Evolutionary conservation across 805 yeast species (phyloP).

Genomic region (Metschnikowia peoriensis): DNA sequence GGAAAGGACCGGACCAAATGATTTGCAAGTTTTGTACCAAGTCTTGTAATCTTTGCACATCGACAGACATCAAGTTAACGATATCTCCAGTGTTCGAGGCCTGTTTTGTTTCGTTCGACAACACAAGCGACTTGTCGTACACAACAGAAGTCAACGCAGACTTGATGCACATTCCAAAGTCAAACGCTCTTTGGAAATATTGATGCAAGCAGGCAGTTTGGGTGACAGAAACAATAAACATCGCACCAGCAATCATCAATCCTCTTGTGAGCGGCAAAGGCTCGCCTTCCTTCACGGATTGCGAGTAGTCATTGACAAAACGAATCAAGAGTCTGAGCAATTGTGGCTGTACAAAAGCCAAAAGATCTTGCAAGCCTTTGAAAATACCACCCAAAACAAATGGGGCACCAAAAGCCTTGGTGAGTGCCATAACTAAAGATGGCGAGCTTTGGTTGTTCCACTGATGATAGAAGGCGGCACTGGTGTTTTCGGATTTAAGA

Average conservation of each 20-base stretch:
- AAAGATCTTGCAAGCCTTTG: constrained; percentile 70
- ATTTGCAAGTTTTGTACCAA: constrained; percentile 74
- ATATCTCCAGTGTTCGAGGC: constrained; percentile 85
- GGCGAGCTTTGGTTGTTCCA: constrained; percentile 62
- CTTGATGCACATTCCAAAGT: constrained; percentile 73
- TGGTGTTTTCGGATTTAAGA: constrained; percentile 54
- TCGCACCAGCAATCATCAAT: constrained; percentile 66
- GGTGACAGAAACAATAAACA: constrained; percentile 74
- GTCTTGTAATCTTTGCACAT: constrained; percentile 84
- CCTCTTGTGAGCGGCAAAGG: constrained; percentile 69
- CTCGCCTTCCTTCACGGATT: constrained; percentile 32
- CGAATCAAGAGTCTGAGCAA: constrained; percentile 33
- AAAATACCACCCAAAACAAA: constrained; percentile 69
- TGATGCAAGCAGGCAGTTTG: constrained; percentile 79
- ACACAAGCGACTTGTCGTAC: constrained; percentile 63
- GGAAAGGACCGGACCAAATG: constrained; percentile 93
- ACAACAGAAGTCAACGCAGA: constrained; percentile 66
- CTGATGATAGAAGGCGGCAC: constrained; percentile 47
- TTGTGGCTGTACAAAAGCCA: constrained; percentile 44
- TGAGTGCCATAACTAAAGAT: constrained; percentile 59
- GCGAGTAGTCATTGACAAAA: constrained; percentile 38
- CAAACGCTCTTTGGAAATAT: constrained; percentile 71
- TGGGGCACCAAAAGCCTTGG: constrained; percentile 72
- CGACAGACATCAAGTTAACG: constrained; percentile 92
- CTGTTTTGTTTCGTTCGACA: constrained; percentile 71